A percentile compares a stretch with the other conserved stretches of the same genome.
Evolutionary conservation across 495 filamentous ascomycete genomes (phyloP).

Genomic region (Tuber borchii): DNA sequence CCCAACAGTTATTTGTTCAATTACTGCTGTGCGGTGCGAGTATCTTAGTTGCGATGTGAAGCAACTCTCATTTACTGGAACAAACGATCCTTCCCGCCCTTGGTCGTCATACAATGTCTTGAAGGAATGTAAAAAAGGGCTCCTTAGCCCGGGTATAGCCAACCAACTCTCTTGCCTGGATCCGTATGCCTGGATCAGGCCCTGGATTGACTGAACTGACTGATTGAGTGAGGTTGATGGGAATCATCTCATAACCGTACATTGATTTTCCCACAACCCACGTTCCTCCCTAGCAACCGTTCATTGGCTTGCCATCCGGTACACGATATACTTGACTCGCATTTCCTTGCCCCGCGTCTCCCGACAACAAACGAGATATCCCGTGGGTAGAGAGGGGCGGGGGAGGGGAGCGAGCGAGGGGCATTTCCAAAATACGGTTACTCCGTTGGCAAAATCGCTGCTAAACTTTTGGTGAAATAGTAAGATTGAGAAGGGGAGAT

Average conservation of each 20-base stretch:
- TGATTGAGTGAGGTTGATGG: background rate
- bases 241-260: background rate
- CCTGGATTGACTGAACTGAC: background rate
- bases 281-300: constrained; percentile 33
- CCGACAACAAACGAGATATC: constrained; percentile 10
- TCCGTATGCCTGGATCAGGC: background rate
- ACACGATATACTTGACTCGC: constrained; percentile 29
- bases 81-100: background rate
- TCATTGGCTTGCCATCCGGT: constrained; percentile 30
- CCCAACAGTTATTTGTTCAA: background rate
- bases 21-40: background rate
- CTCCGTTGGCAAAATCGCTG: background rate
- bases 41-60: background rate
- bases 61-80: background rate
- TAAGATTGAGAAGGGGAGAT: background rate
- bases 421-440: background rate
- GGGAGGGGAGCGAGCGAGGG: constrained; percentile 11
- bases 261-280: constrained; percentile 12
- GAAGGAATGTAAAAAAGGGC: background rate
- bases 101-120: background rate
- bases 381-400: constrained; percentile 9
- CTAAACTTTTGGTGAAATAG: background rate
- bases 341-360: constrained; percentile 24
- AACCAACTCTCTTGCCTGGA: background rate
- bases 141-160: background rate